Conservation (phyloP, 2,329 filamentous ascomycete genomes). For the Harringtonia aguacate region DNA sequence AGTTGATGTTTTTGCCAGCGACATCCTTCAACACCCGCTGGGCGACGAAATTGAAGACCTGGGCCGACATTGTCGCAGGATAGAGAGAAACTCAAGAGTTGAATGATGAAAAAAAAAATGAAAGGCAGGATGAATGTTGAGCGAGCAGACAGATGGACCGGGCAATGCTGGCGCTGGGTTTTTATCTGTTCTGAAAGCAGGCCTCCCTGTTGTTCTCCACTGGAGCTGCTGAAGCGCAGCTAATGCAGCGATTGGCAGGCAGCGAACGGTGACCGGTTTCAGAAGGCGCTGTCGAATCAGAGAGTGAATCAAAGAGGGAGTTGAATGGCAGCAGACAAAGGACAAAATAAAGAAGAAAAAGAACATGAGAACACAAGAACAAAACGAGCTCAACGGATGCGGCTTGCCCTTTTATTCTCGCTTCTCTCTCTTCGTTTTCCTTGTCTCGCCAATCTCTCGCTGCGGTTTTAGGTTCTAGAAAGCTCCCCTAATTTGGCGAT, state of each 20-base stretch:
- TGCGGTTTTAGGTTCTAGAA: no score
- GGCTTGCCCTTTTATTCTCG: no score
- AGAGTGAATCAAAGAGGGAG: not conserved
- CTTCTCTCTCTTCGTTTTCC: no score
- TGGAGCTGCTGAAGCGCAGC: slow-evolving; percentile 2
- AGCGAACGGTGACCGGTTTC: slow-evolving; percentile 8
- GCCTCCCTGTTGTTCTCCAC: slow-evolving; percentile 4
- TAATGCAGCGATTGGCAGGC: slow-evolving; percentile 6
- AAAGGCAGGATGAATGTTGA: not conserved
- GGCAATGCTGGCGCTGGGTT: not conserved
- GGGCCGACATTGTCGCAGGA: slow-evolving; percentile 9
- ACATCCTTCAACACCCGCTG: slow-evolving; percentile 11
- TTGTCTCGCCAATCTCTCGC: no score
- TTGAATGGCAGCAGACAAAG: no score
- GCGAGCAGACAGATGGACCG: not conserved
- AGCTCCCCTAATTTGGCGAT: no score
- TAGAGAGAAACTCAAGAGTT: no score
- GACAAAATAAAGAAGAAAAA: not conserved
- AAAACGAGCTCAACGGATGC: not conserved
- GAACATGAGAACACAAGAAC: not conserved
- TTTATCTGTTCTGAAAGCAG: not conserved
- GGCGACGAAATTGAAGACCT: slow-evolving; percentile 11
- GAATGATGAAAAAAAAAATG: not conserved
- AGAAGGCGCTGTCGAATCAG: slow-evolving; percentile 12
- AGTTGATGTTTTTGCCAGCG: slow-evolving; percentile 15